Evolutionary conservation across 2,329 filamentous ascomycete genomes (phyloP).

Genomic region (Talaromyces marneffei): DNA sequence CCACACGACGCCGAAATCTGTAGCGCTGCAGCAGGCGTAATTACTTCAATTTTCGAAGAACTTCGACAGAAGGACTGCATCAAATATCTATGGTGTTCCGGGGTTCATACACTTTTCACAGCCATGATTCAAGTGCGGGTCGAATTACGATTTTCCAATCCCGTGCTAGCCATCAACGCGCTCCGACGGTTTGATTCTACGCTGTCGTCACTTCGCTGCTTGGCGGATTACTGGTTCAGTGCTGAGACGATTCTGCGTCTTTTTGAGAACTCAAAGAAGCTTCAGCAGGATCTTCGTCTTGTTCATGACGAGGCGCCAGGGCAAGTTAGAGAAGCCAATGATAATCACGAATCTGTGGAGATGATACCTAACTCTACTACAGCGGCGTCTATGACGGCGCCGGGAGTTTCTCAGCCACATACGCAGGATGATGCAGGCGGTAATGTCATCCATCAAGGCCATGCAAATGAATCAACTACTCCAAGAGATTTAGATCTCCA

Average conservation of each 20-base stretch:
- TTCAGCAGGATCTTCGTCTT: conserved; percentile 37
- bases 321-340: neutral
- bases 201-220: conserved; percentile 36
- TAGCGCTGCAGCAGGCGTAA: conserved; percentile 40
- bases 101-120: conserved; percentile 41
- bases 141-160: conserved; percentile 42
- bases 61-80: conserved; percentile 37
- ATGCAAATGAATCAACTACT: neutral
- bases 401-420: conserved; percentile 17
- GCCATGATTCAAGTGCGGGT: conserved; percentile 45
- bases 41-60: conserved; percentile 42
- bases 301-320: conserved; percentile 25
- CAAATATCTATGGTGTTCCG: conserved; percentile 41
- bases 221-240: conserved; percentile 40
- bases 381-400: neutral
- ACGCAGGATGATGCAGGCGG: conserved; percentile 16
- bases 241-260: conserved; percentile 40
- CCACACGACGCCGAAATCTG: conserved; percentile 44
- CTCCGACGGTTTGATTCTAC: conserved; percentile 41
- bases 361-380: neutral
- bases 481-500: neutral
- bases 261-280: conserved; percentile 40
- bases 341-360: neutral
- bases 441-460: neutral
- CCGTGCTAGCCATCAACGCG: conserved; percentile 41